Evolutionary conservation across 768 basidiomycete species (phyloP).

Genomic region (Punctularia strigosozonata): DNA sequence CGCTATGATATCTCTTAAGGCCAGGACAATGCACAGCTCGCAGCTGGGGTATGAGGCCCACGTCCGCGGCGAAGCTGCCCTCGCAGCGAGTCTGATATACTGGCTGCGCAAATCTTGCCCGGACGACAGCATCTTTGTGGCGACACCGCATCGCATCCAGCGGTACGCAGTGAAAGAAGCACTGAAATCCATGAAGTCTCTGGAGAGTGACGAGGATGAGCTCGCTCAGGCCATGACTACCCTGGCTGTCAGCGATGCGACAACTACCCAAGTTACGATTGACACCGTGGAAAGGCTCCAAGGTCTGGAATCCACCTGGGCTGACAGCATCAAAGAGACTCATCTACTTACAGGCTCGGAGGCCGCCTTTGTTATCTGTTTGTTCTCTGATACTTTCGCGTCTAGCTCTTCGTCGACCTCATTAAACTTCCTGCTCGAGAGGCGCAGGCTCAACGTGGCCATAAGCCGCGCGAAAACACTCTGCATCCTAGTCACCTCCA

Average conservation of each 20-base stretch:
- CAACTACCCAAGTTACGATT: conserved; percentile 23
- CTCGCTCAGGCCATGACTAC: conserved; percentile 8
- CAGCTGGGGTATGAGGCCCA: conserved; percentile 34
- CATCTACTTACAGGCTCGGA: conserved; percentile 30
- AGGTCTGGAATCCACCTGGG: conserved; percentile 24
- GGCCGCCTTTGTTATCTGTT: conserved; percentile 40
- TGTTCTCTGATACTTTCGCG: conserved; percentile 33
- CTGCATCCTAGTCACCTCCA: conserved; percentile 34
- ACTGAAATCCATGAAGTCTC: conserved; percentile 9
- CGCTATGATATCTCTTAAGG: conserved; percentile 28
- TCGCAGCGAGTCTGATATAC: conserved; percentile 31
- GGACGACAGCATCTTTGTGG: conserved; percentile 35
- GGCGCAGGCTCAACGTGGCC: conserved; percentile 38
- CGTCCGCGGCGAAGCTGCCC: conserved; percentile 33
- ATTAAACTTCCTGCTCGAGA: conserved; percentile 32
- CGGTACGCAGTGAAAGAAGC: conserved; percentile 37
- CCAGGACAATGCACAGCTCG: conserved; percentile 18
- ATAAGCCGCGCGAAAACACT: conserved; percentile 41
- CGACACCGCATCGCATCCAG: conserved; percentile 41
- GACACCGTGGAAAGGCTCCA: conserved; percentile 41
- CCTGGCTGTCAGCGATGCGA: conserved; percentile 6
- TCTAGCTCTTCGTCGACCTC: conserved; percentile 16
- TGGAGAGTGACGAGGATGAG: conserved; percentile 5
- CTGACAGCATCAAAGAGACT: neutral
- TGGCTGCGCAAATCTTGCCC: conserved; percentile 26